Conservation (phyloP, 768 basidiomycete genomes). For the Trametes cinnabarina region DNA sequence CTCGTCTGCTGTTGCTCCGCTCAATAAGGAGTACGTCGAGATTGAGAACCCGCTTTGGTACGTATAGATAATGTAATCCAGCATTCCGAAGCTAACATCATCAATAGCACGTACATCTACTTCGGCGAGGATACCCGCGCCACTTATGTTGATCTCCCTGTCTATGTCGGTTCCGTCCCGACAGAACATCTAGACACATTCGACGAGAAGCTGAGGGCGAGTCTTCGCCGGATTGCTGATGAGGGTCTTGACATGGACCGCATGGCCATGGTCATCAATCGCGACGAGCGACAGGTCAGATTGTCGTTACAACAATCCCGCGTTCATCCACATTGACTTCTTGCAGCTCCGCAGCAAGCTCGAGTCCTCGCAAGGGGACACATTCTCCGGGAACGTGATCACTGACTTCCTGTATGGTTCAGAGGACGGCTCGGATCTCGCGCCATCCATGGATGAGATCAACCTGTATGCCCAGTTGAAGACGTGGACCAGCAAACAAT, state of each 20-base stretch:
- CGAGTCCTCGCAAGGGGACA: slow-evolving; percentile 80
- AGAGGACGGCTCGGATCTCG: slow-evolving; percentile 76
- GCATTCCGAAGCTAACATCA: slow-evolving; percentile 1
- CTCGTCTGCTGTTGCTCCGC: slow-evolving; percentile 74
- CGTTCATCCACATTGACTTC: not conserved
- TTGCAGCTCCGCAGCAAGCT: slow-evolving; percentile 74
- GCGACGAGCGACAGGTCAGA: slow-evolving; percentile 82
- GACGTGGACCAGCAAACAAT: slow-evolving; percentile 71
- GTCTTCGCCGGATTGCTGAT: slow-evolving; percentile 64
- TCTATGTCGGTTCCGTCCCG: slow-evolving; percentile 85
- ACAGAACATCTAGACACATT: slow-evolving; percentile 74
- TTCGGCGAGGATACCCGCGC: slow-evolving; percentile 77
- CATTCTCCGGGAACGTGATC: slow-evolving; percentile 73
- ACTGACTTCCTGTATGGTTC: slow-evolving; percentile 85
- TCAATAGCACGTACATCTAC: slow-evolving; percentile 74
- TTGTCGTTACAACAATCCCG: not conserved
- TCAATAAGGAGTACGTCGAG: slow-evolving; percentile 92
- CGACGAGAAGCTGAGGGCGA: slow-evolving; percentile 61
- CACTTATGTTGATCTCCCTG: slow-evolving; percentile 65
- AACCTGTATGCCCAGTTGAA: slow-evolving; percentile 65
- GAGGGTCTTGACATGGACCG: slow-evolving; percentile 88
- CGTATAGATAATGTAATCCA: slow-evolving; percentile 18
- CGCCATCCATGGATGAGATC: slow-evolving; percentile 73
- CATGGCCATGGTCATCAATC: slow-evolving; percentile 81
- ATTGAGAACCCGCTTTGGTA: slow-evolving; percentile 87